A percentile compares a stretch with the other conserved stretches of the same genome.
Evolutionary conservation across 1,284 basidiomycete species (phyloP).

Genomic region (Meira nashicola): DNA sequence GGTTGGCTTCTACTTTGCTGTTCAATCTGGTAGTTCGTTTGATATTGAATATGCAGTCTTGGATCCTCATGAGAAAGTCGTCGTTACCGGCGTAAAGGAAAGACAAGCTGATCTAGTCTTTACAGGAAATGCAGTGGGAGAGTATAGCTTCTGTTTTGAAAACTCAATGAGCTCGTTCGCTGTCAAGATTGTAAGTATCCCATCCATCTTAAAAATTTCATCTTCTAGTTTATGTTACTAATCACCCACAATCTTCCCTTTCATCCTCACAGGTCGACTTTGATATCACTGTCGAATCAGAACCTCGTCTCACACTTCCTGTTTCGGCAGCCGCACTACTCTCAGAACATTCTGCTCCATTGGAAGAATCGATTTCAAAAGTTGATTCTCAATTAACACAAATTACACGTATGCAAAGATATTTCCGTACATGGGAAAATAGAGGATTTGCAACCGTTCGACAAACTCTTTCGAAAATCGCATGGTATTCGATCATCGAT

Average conservation of each 20-base stretch:
- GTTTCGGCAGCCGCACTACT: constrained; percentile 33
- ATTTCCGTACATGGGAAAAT: constrained; percentile 50
- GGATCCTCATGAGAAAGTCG: constrained; percentile 77
- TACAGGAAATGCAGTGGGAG: constrained; percentile 86
- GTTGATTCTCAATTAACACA: constrained; percentile 33
- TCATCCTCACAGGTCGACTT: constrained; percentile 49
- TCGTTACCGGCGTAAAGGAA: constrained; percentile 80
- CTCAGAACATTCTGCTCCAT: constrained; percentile 44
- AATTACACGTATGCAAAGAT: constrained; percentile 43
- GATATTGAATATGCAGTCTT: constrained; percentile 92
- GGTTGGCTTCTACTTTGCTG: constrained; percentile 68
- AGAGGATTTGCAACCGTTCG: constrained; percentile 45
- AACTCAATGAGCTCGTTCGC: constrained; percentile 62
- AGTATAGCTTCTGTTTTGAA: constrained; percentile 97
- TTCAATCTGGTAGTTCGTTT: constrained; percentile 94
- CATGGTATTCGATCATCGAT: constrained; percentile 47
- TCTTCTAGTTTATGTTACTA: not conserved
- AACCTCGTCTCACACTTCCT: constrained; percentile 46
- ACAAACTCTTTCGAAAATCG: constrained; percentile 43
- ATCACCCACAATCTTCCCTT: not conserved
- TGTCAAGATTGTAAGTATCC: constrained; percentile 40
- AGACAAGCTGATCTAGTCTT: constrained; percentile 95
- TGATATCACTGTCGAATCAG: constrained; percentile 52
- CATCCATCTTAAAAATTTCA: not conserved
- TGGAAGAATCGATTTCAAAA: constrained; percentile 42